Conservation (phyloP, 2,329 filamentous ascomycete genomes). For the Fusarium scirpi region DNA sequence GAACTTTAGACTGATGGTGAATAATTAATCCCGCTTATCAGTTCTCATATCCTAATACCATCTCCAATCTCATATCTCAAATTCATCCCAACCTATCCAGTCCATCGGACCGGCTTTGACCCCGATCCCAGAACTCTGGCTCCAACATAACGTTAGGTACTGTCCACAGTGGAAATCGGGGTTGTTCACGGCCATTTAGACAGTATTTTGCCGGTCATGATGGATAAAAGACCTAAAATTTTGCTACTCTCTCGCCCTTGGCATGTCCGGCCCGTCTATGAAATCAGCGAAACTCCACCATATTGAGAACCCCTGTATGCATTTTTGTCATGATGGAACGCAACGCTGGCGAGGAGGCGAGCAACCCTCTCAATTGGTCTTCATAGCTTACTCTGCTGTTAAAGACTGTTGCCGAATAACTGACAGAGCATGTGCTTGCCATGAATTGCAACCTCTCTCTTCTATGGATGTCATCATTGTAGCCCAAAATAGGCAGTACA, state of each 20-base stretch:
- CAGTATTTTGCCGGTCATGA: not conserved
- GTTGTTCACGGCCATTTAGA: constrained; percentile 1
- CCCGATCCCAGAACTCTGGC: constrained; percentile 34
- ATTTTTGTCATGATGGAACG: constrained; percentile 20
- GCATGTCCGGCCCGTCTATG: constrained; percentile 18
- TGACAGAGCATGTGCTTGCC: not conserved
- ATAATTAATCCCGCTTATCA: constrained; percentile 12
- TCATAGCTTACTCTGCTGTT: not conserved
- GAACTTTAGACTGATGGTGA: not conserved
- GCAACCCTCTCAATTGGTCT: constrained; percentile 8
- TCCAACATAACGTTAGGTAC: constrained; percentile 7
- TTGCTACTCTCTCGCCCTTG: constrained; percentile 23
- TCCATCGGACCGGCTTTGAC: constrained; percentile 33
- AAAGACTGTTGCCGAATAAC: not conserved
- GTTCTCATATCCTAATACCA: constrained; percentile 26
- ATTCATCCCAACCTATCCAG: constrained; percentile 13
- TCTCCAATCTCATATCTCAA: constrained; percentile 4
- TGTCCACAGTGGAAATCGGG: constrained; percentile 20
- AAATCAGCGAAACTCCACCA: constrained; percentile 27
- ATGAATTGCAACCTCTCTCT: not conserved
- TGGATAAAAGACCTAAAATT: not conserved
- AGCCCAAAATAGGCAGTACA: not conserved
- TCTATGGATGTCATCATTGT: not conserved
- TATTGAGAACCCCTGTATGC: constrained; percentile 33
- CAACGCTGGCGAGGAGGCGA: constrained; percentile 16